Evolutionary conservation across 2,329 filamentous ascomycete genomes (phyloP).

Genomic region (Colletotrichum abscissum): DNA sequence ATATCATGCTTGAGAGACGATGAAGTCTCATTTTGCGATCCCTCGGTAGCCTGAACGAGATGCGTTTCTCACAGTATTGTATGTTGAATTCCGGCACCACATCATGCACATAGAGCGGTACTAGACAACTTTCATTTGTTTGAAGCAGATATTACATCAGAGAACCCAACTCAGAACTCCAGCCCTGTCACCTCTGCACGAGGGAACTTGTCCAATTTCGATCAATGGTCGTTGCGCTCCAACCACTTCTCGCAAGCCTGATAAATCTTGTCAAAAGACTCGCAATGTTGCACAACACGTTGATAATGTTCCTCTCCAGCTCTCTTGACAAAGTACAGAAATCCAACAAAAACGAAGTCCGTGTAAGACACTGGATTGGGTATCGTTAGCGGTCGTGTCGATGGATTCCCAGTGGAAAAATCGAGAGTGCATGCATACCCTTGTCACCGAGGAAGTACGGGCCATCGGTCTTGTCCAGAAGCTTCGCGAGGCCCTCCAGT

Average conservation of each 20-base stretch:
- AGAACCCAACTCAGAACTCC: too few species aligned
- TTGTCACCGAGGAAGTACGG: conserved; percentile 70
- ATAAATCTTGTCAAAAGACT: conserved; percentile 13
- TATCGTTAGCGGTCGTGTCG: neutral
- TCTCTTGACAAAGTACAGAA: conserved; percentile 55
- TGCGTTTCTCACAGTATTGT: too few species aligned
- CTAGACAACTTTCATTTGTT: too few species aligned
- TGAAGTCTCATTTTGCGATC: neutral
- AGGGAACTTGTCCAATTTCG: too few species aligned
- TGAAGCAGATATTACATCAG: too few species aligned
- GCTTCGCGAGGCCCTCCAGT: conserved; percentile 49
- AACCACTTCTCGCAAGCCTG: conserved; percentile 29
- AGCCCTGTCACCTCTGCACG: too few species aligned
- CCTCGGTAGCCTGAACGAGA: neutral
- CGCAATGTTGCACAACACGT: conserved; percentile 44
- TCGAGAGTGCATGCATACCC: conserved; percentile 49
- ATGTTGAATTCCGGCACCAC: neutral
- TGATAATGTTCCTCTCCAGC: conserved; percentile 52
- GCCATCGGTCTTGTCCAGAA: conserved; percentile 68
- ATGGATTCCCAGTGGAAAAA: too few species aligned
- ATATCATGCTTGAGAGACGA: conserved; percentile 15
- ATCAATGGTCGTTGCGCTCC: neutral
- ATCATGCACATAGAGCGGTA: too few species aligned
- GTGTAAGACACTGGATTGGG: conserved; percentile 51
- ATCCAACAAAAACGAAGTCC: conserved; percentile 67